These are phyloP conservation scores for Fusarium annulatum DNA, from an alignment of 2,329 filamentous ascomycete genomes.

Conservation along the genomic window DNA sequence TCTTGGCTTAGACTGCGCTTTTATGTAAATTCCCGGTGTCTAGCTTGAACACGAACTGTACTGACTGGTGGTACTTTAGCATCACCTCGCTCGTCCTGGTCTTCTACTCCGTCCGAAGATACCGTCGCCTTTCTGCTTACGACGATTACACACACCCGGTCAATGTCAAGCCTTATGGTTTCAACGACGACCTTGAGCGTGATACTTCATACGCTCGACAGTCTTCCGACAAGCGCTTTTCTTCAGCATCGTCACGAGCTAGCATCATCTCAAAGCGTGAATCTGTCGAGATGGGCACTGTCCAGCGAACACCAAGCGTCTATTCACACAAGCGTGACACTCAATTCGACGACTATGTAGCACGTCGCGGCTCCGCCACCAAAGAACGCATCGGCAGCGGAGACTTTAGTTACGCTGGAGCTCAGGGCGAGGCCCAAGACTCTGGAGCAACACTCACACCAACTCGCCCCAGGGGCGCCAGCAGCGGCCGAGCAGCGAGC, in stretches of 20 bases:
- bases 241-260: slow-evolving; percentile 43
- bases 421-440: slow-evolving; percentile 24
- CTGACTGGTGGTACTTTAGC: slow-evolving; percentile 17
- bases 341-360: slow-evolving; percentile 59
- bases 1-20: slow-evolving; percentile 58
- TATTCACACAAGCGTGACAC: slow-evolving; percentile 61
- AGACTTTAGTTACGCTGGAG: slow-evolving; percentile 48
- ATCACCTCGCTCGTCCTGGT: slow-evolving; percentile 56
- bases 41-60: background rate
- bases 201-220: slow-evolving; percentile 42
- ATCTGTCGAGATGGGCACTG: slow-evolving; percentile 32
- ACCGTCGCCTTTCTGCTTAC: slow-evolving; percentile 60
- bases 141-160: slow-evolving; percentile 63
- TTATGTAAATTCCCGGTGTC: slow-evolving; percentile 57
- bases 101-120: slow-evolving; percentile 59
- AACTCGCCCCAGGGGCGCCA: slow-evolving; percentile 43
- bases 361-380: slow-evolving; percentile 46
- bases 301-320: slow-evolving; percentile 44
- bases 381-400: slow-evolving; percentile 45
- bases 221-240: slow-evolving; percentile 46
- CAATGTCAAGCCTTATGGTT: slow-evolving; percentile 63
- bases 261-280: slow-evolving; percentile 46
- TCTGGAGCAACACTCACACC: slow-evolving; percentile 24
- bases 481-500: slow-evolving; percentile 48
- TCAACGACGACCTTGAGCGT: slow-evolving; percentile 50